Percentiles rank a stretch among this genome's conserved stretches.
phyloP scores from a whole-genome alignment of 768 basidiomycete genomes.

The Austroboletus festivus region DNA sequence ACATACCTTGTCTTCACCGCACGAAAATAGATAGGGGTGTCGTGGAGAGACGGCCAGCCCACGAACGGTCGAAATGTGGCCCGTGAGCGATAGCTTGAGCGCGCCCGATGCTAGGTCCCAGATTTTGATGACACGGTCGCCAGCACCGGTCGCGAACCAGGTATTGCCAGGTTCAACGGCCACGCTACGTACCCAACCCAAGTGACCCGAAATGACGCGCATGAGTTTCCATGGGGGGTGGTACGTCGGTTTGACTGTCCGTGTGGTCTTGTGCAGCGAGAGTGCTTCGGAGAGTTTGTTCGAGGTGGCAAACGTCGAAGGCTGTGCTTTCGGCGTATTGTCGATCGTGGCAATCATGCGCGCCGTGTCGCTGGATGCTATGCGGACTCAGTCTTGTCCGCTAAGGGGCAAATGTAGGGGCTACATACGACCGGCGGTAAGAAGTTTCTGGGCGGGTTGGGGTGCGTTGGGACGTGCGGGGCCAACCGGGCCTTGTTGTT shows the following conservation, averaged over 20 bases:
- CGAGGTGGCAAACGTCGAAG: constrained; percentile 67
- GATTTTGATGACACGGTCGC: constrained; percentile 97
- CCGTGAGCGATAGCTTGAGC: constrained; percentile 92
- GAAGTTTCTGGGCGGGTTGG: constrained; percentile 54
- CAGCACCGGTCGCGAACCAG: constrained; percentile 98
- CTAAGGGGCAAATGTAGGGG: background rate
- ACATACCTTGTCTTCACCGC: constrained; percentile 93
- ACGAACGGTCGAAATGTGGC: constrained; percentile 95
- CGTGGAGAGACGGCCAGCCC: constrained; percentile 89
- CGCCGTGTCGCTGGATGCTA: constrained; percentile 46
- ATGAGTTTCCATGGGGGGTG: constrained; percentile 96
- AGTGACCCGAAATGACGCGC: constrained; percentile 94
- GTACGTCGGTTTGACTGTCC: constrained; percentile 92
- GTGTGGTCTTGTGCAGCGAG: constrained; percentile 86
- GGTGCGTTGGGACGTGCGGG: constrained; percentile 62
- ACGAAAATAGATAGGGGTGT: constrained; percentile 97
- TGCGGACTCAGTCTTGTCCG: constrained; percentile 12
- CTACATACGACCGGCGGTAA: constrained; percentile 66
- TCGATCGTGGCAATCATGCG: constrained; percentile 73
- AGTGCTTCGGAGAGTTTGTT: constrained; percentile 83
- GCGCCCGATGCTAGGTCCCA: constrained; percentile 99
- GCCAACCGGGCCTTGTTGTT: constrained; percentile 80
- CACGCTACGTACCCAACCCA: constrained; percentile 96
- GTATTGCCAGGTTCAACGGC: constrained; percentile 97
- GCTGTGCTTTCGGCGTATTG: constrained; percentile 62